Conservation (phyloP, 352 stramenopile genomes). For the Phytopythium chamaehyphon region DNA sequence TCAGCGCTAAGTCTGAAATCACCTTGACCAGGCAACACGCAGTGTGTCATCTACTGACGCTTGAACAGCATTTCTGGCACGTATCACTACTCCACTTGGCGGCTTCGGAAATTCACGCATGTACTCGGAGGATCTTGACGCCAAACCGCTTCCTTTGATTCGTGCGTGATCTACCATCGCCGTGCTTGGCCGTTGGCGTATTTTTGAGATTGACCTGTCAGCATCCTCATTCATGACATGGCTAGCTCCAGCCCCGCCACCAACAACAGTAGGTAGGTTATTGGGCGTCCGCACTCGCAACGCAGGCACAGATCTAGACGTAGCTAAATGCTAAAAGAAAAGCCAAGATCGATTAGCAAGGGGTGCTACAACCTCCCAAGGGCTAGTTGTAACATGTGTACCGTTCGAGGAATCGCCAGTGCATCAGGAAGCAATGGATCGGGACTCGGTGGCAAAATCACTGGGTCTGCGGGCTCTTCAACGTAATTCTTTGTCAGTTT, state of each 20-base stretch:
- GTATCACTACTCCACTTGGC: slow-evolving; percentile 34
- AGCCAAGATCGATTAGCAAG: no score
- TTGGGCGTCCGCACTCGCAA: slow-evolving; percentile 30
- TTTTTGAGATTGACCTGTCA: neutral
- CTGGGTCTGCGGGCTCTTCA: slow-evolving; percentile 35
- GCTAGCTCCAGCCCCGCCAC: no score
- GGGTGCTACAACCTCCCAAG: no score
- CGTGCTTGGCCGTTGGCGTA: slow-evolving; percentile 3
- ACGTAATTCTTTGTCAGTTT: slow-evolving; percentile 18
- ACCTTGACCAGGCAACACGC: slow-evolving; percentile 46
- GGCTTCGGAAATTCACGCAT: slow-evolving; percentile 61
- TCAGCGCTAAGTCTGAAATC: neutral
- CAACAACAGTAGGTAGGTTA: no score
- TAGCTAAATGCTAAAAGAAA: slow-evolving; percentile 23
- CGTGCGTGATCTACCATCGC: neutral
- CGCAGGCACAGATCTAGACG: slow-evolving; percentile 32
- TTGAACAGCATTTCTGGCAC: slow-evolving; percentile 13
- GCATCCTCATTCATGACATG: no score
- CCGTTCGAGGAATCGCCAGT: slow-evolving; percentile 39
- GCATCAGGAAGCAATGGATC: slow-evolving; percentile 4
- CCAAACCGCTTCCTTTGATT: neutral
- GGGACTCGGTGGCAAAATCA: slow-evolving; percentile 19
- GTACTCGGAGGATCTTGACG: slow-evolving; percentile 21
- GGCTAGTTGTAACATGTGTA: slow-evolving; percentile 9
- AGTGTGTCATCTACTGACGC: slow-evolving; percentile 11